Percentiles rank a stretch among this genome's conserved stretches.
phyloP scores from a whole-genome alignment of 2,329 filamentous ascomycete genomes.

The Chlorencoelia australis region DNA sequence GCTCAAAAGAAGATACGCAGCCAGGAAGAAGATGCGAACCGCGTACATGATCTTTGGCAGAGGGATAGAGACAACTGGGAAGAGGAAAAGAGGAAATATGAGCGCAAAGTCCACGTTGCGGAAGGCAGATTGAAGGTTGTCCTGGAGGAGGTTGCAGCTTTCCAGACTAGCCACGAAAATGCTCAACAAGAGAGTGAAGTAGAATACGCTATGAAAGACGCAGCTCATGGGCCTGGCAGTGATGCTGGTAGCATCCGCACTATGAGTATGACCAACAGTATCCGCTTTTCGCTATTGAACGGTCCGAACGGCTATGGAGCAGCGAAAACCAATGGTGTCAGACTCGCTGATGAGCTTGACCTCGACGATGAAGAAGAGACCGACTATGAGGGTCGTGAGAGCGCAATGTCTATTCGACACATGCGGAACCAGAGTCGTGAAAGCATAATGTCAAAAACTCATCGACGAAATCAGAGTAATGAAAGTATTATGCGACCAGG shows the following conservation, averaged over 20 bases:
- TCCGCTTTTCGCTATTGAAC: slow-evolving; percentile 63
- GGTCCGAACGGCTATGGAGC: slow-evolving; percentile 41
- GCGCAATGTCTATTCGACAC: slow-evolving; percentile 44
- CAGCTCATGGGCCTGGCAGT: slow-evolving; percentile 40
- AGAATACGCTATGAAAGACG: slow-evolving; percentile 53
- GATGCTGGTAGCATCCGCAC: slow-evolving; percentile 66
- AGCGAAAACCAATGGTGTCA: slow-evolving; percentile 55
- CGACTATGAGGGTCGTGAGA: slow-evolving; percentile 61
- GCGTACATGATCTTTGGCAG: slow-evolving; percentile 70
- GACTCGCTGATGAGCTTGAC: slow-evolving; percentile 82
- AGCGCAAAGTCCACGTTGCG: slow-evolving; percentile 80
- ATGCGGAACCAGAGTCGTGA: slow-evolving; percentile 47
- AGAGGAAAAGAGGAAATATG: slow-evolving; percentile 68
- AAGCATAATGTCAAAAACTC: slow-evolving; percentile 39
- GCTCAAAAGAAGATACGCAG: slow-evolving; percentile 66
- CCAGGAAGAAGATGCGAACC: slow-evolving; percentile 75
- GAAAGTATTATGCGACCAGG: slow-evolving; percentile 47
- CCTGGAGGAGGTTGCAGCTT: slow-evolving; percentile 73
- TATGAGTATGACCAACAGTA: slow-evolving; percentile 61
- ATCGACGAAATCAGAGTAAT: slow-evolving; percentile 46
- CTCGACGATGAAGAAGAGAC: slow-evolving; percentile 70
- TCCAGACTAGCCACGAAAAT: slow-evolving; percentile 46
- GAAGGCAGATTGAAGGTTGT: slow-evolving; percentile 77
- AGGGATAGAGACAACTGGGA: slow-evolving; percentile 80
- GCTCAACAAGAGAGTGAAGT: slow-evolving; percentile 44